phyloP scores from a whole-genome alignment of 2,329 filamentous ascomycete species.

The Phoma sp. region DNA sequence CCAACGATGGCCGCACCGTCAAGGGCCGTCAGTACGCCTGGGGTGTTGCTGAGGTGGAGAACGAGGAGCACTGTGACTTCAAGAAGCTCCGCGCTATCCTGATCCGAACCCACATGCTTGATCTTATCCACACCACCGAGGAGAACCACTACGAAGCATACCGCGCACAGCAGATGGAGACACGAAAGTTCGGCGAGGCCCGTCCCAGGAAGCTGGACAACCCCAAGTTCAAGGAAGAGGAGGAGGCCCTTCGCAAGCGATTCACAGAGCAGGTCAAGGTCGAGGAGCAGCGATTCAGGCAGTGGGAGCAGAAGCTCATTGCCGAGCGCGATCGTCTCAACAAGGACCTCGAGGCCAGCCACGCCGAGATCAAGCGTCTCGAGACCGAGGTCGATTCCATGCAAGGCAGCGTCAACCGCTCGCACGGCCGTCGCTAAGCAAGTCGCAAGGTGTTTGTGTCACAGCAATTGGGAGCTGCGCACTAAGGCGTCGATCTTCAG shows the following conservation, averaged over 20 bases:
- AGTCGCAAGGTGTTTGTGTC: constrained; percentile 9
- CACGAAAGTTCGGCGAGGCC: constrained; percentile 97
- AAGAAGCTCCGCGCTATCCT: constrained; percentile 99
- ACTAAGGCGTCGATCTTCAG: constrained; percentile 25
- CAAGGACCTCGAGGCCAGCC: constrained; percentile 98
- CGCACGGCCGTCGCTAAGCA: constrained; percentile 84
- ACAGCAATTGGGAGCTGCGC: constrained; percentile 20
- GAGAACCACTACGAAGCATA: constrained; percentile 99
- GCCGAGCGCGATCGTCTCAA: constrained; percentile 98
- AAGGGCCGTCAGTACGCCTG: constrained; percentile 99
- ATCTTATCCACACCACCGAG: constrained; percentile 99
- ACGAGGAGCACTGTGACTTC: constrained; percentile 99
- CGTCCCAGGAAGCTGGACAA: constrained; percentile 98
- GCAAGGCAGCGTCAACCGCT: constrained; percentile 88
- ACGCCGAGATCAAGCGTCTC: constrained; percentile 86
- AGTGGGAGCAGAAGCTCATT: constrained; percentile 99
- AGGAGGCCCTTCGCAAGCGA: constrained; percentile 96
- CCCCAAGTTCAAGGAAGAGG: constrained; percentile 99
- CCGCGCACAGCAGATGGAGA: constrained; percentile 99
- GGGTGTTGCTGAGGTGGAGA: constrained; percentile 99
- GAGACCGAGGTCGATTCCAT: constrained; percentile 92
- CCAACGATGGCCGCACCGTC: constrained; percentile 90
- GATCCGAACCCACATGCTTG: constrained; percentile 99
- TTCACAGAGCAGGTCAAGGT: constrained; percentile 99
- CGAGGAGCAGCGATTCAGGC: constrained; percentile 97